Evolutionary conservation across 352 stramenopile species (phyloP).

Genomic region (Globisporangium takayamanum): DNA sequence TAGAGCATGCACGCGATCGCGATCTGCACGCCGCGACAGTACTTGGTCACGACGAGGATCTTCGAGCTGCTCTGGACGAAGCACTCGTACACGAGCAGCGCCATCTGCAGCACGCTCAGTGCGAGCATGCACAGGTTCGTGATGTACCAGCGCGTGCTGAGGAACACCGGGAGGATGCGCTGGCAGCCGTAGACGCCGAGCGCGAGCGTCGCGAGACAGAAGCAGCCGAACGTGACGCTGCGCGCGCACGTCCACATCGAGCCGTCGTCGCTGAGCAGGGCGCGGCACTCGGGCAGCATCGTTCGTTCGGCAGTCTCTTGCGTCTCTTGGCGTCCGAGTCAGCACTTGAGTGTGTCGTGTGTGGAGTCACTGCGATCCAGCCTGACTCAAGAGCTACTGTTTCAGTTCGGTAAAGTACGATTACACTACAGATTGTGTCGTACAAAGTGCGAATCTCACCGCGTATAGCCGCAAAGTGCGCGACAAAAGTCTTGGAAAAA

Average conservation of each 20-base stretch:
- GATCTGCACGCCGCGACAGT: conserved; percentile 62
- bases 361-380: too few relatives aligned
- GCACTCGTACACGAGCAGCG: conserved; percentile 57
- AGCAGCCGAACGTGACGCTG: conserved; percentile 50
- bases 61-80: conserved; percentile 49
- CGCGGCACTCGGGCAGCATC: conserved; percentile 49
- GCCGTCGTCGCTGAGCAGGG: conserved; percentile 25
- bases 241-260: conserved; percentile 47
- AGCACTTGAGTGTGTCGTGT: background rate
- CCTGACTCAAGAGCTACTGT: too few relatives aligned
- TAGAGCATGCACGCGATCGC: conserved; percentile 65
- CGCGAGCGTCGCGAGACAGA: conserved; percentile 47
- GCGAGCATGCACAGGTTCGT: conserved; percentile 56
- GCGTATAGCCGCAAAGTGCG: too few relatives aligned
- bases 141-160: conserved; percentile 46
- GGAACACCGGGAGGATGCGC: conserved; percentile 52
- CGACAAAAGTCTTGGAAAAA: too few relatives aligned
- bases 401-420: too few relatives aligned
- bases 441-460: too few relatives aligned
- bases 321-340: background rate
- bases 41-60: conserved; percentile 63
- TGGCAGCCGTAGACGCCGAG: conserved; percentile 34
- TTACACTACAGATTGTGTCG: too few relatives aligned
- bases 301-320: conserved; percentile 4
- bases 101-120: conserved; percentile 57